Evolutionary conservation across 2,329 filamentous ascomycete species (phyloP).

Genomic region (Pseudocercospora crystallina): DNA sequence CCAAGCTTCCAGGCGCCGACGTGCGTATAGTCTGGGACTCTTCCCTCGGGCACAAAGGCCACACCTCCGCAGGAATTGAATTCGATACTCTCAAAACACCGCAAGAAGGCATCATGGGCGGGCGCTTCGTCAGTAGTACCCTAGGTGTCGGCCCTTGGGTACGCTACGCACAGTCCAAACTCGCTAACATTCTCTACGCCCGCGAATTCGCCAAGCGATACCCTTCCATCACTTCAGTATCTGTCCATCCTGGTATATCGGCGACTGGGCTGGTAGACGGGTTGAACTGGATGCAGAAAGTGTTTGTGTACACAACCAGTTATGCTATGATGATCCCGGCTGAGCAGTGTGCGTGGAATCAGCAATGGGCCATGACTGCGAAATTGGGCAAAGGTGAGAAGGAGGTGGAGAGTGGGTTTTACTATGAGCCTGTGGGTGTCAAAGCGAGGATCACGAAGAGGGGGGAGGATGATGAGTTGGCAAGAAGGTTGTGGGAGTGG

Average conservation of each 20-base stretch:
- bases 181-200: constrained; percentile 52
- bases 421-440: constrained; percentile 44
- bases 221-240: constrained; percentile 45
- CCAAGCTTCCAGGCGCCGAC: constrained; percentile 21
- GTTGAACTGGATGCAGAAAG: constrained; percentile 6
- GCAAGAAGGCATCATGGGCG: constrained; percentile 15
- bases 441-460: constrained; percentile 22
- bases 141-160: constrained; percentile 11
- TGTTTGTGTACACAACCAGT: constrained; percentile 14
- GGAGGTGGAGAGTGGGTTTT: constrained; percentile 27
- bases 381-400: constrained; percentile 35
- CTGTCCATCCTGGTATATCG: constrained; percentile 53
- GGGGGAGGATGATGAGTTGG: constrained; percentile 29
- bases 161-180: constrained; percentile 52
- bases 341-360: constrained; percentile 40
- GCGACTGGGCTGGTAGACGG: constrained; percentile 43
- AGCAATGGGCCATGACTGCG: constrained; percentile 44
- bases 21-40: constrained; percentile 33
- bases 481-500: constrained; percentile 38
- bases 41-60: constrained; percentile 27
- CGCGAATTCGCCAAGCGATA: constrained; percentile 44
- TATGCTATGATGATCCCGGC: constrained; percentile 18
- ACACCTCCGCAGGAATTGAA: constrained; percentile 23
- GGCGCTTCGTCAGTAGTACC: not conserved
- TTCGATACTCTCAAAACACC: constrained; percentile 31